Conservation (phyloP, 805 yeast genomes). For the Nakazawaea ambrosiae region DNA sequence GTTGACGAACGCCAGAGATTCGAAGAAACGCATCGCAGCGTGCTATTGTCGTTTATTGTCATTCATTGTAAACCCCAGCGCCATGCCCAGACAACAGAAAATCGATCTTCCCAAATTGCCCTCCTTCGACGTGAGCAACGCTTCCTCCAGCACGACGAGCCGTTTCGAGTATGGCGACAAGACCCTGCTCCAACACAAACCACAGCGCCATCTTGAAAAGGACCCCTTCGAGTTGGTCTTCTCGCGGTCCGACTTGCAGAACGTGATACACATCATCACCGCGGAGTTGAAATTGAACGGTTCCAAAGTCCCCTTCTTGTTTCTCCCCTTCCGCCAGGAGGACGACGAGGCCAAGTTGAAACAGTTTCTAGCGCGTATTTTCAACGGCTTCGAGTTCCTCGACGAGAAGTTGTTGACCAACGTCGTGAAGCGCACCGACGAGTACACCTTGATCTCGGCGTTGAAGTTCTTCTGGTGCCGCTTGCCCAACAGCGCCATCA, state of each 20-base stretch:
- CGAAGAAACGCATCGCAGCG: no score
- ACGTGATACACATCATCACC: constrained; percentile 63
- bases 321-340: constrained; percentile 73
- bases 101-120: constrained; percentile 10
- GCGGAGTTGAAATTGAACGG: constrained; percentile 66
- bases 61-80: no score
- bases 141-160: constrained; percentile 6
- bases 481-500: constrained; percentile 67
- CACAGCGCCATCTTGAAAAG: not conserved
- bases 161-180: constrained; percentile 7
- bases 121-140: constrained; percentile 8
- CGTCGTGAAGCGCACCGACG: constrained; percentile 48
- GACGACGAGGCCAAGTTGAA: constrained; percentile 55
- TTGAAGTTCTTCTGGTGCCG: constrained; percentile 86
- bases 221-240: constrained; percentile 30
- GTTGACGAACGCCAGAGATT: no score
- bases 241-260: constrained; percentile 59
- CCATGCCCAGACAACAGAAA: not conserved
- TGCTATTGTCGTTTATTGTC: no score
- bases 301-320: constrained; percentile 61
- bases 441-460: constrained; percentile 63
- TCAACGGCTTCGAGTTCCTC: constrained; percentile 49
- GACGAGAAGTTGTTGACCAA: constrained; percentile 32
- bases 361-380: constrained; percentile 46
- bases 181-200: not conserved